These are phyloP conservation scores for Ceratobasidium sp. DNA, from an alignment of 1,284 basidiomycete genomes.

Conservation along the genomic window DNA sequence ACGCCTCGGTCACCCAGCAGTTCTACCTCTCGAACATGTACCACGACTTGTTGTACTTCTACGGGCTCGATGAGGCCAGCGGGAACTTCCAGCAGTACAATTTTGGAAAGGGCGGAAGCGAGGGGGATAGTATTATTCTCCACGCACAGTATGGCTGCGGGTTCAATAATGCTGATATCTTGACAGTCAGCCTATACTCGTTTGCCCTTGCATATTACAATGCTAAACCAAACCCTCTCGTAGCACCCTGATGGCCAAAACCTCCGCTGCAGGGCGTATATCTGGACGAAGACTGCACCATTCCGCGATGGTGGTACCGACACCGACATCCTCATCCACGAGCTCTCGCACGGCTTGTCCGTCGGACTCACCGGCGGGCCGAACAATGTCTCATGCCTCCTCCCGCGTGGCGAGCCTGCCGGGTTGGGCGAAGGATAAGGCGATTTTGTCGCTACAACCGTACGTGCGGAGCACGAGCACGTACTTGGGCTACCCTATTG, in stretches of 20 bases:
- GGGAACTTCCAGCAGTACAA: conserved; percentile 69
- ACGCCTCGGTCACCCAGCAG: conserved; percentile 86
- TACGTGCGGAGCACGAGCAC: conserved; percentile 60
- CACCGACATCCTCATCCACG: conserved; percentile 61
- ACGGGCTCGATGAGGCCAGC: conserved; percentile 64
- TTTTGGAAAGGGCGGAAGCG: conserved; percentile 64
- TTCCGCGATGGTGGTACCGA: conserved; percentile 67
- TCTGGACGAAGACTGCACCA: conserved; percentile 63
- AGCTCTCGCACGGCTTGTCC: conserved; percentile 65
- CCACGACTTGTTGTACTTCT: conserved; percentile 61
- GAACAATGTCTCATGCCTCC: conserved; percentile 63
- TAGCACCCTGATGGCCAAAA: conserved; percentile 62
- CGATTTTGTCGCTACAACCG: conserved; percentile 59
- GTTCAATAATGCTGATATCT: conserved; percentile 64
- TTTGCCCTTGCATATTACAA: too few relatives aligned
- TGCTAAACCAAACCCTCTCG: conserved; percentile 58
- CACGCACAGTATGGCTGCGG: conserved; percentile 66
- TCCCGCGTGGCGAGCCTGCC: conserved; percentile 65
- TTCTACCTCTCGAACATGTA: conserved; percentile 79
- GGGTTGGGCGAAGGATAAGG: conserved; percentile 65
- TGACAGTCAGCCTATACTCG: conserved; percentile 54
- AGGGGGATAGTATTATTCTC: conserved; percentile 65
- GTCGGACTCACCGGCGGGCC: conserved; percentile 69
- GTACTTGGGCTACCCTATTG: conserved; percentile 61
- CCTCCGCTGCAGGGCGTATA: conserved; percentile 66